Percentiles rank a stretch among this genome's conserved stretches.
phyloP scores from a whole-genome alignment of 306 rosid genomes.

The Ormosia emarginata region DNA sequence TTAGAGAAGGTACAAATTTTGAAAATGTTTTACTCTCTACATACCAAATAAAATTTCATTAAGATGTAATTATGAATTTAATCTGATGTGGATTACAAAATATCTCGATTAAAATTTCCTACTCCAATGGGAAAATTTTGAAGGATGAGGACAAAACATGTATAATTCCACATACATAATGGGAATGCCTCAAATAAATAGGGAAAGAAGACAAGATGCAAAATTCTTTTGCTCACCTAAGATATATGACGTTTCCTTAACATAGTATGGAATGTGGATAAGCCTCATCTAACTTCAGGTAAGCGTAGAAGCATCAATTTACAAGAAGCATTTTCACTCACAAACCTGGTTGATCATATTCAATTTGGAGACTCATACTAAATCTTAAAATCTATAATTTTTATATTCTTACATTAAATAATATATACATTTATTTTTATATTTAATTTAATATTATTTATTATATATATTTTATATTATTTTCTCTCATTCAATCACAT shows the following conservation, averaged over 20 bases:
- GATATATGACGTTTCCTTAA: neutral
- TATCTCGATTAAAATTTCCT: neutral
- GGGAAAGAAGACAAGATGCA: neutral
- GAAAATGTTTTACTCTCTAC: neutral
- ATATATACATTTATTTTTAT: no score
- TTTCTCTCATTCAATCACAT: no score
- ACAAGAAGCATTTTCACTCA: neutral
- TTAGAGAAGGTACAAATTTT: neutral
- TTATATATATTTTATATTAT: no score
- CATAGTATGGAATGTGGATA: neutral
- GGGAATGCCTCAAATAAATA: neutral
- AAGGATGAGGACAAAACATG: neutral
- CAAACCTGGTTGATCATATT: conserved; percentile 4
- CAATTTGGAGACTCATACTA: neutral
- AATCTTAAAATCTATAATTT: neutral
- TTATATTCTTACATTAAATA: no score
- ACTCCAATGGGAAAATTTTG: neutral
- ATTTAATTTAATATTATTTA: no score
- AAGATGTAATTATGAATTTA: neutral
- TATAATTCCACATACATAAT: neutral
- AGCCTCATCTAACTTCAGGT: neutral
- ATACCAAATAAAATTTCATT: neutral
- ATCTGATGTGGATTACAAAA: neutral
- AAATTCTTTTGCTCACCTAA: neutral
- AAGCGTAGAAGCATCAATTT: neutral